Evolutionary conservation across 441 rosid genomes (phyloP), one percentile per base, ranked within the genome.

Genomic region (Dalechampia spathulata): DNA sequence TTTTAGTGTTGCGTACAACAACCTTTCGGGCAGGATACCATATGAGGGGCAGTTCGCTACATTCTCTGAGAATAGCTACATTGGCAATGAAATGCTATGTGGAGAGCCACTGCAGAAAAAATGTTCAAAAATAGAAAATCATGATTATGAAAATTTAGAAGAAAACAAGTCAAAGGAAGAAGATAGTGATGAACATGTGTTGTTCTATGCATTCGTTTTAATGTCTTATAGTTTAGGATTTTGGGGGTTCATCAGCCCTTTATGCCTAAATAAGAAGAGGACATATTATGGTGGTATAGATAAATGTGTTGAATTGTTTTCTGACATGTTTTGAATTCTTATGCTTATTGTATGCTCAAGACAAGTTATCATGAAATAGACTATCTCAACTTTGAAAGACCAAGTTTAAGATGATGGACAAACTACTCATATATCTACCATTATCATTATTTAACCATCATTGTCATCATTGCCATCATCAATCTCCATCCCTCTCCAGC

Each of bases 1-100:
- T 34, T 64, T 69, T 4, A 37, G 15, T 8, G 62, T 68, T 4
- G 54, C 72, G 12, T 63, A 7, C 11, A 34, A 34, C 10, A 2
- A 34, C 11, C 38, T 34, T 34, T 34, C 38, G 11, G 11, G 38
- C 4, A 49, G 13, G 23, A 68, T 58, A 25, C 72, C 64, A 52
- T 50, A 12, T 9, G 39, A 13, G 13, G 39, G 15, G 7, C 73
- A 63, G 0, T 28, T 63, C 23, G 15, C 46, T 4, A 69, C n/a
- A 15, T 69, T 69, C 11, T 0, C 27, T 5, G 56, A 45, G 9
- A 37, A 0, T 12, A 15, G 43, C 21, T 34, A 34, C 11, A 8
- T 34, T 34, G 38, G 38, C 38, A 34, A 34, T 34, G 12, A 10
- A 34, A 34, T 7, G 38, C 38, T 34, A 2, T 34, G 38, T 34